Percentiles rank a stretch among this genome's conserved stretches.
These are phyloP conservation scores for Lycium barbarum DNA, from an alignment of 257 asterid genomes.

Conservation along the genomic window DNA sequence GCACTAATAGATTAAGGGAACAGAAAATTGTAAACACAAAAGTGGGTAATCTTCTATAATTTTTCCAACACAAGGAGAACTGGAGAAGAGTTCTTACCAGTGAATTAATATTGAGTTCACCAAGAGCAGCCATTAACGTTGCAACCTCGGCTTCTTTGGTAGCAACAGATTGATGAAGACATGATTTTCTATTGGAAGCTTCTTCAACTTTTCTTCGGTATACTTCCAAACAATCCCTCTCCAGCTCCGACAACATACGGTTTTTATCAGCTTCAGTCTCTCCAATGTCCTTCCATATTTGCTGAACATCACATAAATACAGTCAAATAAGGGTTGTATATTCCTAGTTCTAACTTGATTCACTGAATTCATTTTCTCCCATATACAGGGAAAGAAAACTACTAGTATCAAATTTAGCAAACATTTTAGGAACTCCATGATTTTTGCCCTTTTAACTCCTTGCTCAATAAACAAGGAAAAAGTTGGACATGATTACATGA, in stretches of 20 bases:
- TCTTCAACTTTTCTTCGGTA: constrained; percentile 32
- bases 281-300: constrained; percentile 27
- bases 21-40: background rate
- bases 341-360: background rate
- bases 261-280: constrained; percentile 30
- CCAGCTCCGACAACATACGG: constrained; percentile 21
- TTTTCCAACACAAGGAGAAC: constrained; percentile 14
- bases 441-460: background rate
- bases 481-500: too few relatives aligned
- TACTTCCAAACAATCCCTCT: constrained; percentile 28
- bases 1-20: constrained; percentile 2
- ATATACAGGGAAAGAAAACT: background rate
- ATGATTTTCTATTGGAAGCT: constrained; percentile 21
- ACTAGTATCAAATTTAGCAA: background rate
- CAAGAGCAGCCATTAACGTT: constrained; percentile 33
- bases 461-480: too few relatives aligned
- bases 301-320: background rate
- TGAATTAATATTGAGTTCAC: constrained; percentile 34
- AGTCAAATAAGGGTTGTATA: background rate
- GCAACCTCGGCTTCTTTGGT: constrained; percentile 29
- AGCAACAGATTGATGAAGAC: constrained; percentile 25
- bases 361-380: background rate
- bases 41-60: background rate
- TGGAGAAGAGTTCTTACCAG: constrained; percentile 17
- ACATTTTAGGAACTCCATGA: background rate